Conservation (phyloP, 2,329 filamentous ascomycete species). For the Emmonsiellopsis sp. region DNA sequence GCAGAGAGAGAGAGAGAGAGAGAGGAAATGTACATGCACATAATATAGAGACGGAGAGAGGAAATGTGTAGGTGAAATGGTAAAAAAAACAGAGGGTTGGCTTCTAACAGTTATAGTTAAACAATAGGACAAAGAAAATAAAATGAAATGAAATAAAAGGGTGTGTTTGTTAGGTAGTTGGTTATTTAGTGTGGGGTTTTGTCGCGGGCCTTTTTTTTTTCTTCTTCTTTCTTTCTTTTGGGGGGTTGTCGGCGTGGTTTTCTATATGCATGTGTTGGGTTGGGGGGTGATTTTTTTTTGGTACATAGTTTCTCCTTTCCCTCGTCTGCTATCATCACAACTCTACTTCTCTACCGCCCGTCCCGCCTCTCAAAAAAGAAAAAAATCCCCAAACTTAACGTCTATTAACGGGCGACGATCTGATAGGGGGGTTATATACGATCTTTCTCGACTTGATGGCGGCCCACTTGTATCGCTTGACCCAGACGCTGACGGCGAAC, state of each 20-base stretch:
- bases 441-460: slow-evolving; percentile 94
- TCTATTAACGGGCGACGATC: slow-evolving; percentile 16
- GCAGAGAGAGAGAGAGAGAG: too few relatives aligned
- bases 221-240: not conserved
- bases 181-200: not conserved
- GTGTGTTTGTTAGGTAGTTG: not conserved
- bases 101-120: too few relatives aligned
- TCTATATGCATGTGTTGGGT: not conserved
- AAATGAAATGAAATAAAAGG: not conserved
- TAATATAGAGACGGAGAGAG: not conserved
- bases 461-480: slow-evolving; percentile 99
- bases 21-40: not conserved
- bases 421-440: slow-evolving; percentile 66
- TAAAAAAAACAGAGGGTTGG: not conserved
- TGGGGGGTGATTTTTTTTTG: not conserved
- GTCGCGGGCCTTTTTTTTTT: not conserved
- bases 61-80: not conserved
- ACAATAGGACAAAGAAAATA: not conserved
- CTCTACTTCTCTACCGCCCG: not conserved
- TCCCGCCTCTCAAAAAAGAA: not conserved
- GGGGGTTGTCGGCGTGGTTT: too few relatives aligned
- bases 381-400: not conserved
- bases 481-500: slow-evolving; percentile 84
- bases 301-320: not conserved
- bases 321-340: not conserved